These are phyloP conservation scores for Venturia effusa DNA, from an alignment of 2,329 filamentous ascomycete genomes.

Conservation along the genomic window DNA sequence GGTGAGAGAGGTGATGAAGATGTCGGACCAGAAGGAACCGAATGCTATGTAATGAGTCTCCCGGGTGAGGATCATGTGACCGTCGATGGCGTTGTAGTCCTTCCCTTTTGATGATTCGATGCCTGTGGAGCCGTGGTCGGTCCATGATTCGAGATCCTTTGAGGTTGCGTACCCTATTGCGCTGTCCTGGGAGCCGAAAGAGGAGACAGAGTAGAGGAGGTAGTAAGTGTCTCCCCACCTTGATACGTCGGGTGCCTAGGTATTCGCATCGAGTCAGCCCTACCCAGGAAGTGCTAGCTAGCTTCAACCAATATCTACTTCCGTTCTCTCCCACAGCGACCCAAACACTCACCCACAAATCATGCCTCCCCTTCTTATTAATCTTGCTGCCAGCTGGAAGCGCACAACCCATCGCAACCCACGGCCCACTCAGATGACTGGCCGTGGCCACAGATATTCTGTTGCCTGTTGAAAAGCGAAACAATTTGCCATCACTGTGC, in stretches of 20 bases:
- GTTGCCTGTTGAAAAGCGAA: slow-evolving; percentile 42
- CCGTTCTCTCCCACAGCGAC: background rate
- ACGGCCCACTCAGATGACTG: slow-evolving; percentile 37
- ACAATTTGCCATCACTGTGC: slow-evolving; percentile 38
- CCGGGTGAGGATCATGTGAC: slow-evolving; percentile 30
- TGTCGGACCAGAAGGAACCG: slow-evolving; percentile 57
- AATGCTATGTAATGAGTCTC: slow-evolving; percentile 46
- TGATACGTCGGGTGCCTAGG: slow-evolving; percentile 53
- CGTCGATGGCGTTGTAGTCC: slow-evolving; percentile 42
- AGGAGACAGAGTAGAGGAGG: slow-evolving; percentile 55
- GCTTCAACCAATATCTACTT: background rate
- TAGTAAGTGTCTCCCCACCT: slow-evolving; percentile 50
- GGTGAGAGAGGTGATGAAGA: slow-evolving; percentile 42
- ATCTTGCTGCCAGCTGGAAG: slow-evolving; percentile 36
- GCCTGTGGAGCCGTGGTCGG: slow-evolving; percentile 46
- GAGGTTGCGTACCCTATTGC: slow-evolving; percentile 50
- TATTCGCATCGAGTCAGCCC: background rate
- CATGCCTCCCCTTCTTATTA: slow-evolving; percentile 32
- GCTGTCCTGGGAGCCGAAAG: slow-evolving; percentile 49
- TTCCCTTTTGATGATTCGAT: slow-evolving; percentile 31
- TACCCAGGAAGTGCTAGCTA: background rate
- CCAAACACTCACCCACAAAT: slow-evolving; percentile 36
- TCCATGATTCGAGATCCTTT: slow-evolving; percentile 45
- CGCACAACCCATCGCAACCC: slow-evolving; percentile 37
- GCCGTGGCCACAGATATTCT: slow-evolving; percentile 40